phyloP scores from a whole-genome alignment of 176 grass and related monocot genomes.

The Eragrostis curvula region DNA sequence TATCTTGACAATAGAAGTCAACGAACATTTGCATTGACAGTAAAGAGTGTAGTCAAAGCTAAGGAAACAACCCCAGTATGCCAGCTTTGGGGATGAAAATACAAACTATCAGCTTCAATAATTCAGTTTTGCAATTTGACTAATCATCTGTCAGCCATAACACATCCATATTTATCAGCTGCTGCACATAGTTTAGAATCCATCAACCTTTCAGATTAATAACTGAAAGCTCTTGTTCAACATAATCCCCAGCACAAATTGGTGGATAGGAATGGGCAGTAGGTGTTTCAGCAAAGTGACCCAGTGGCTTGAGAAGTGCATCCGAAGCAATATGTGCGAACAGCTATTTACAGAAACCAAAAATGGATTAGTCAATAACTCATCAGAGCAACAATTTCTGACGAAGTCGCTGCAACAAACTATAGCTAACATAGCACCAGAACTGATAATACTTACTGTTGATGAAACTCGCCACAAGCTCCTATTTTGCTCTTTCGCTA shows the following conservation, averaged over 20 bases:
- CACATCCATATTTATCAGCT: background rate
- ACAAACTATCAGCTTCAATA: background rate
- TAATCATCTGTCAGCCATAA: conserved; percentile 7
- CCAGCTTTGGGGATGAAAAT: conserved; percentile 7
- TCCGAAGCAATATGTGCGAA: conserved; percentile 95
- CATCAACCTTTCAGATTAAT: conserved; percentile 89
- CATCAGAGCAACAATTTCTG: background rate
- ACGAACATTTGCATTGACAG: conserved; percentile 12
- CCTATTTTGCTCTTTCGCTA: conserved; percentile 66
- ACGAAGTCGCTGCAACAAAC: background rate
- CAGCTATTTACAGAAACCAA: conserved; percentile 52
- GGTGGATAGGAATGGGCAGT: conserved; percentile 61
- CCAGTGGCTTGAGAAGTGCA: conserved; percentile 78
- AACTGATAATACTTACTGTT: conserved; percentile 55
- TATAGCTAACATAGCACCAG: background rate
- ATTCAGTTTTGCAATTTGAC: background rate
- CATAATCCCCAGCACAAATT: conserved; percentile 71
- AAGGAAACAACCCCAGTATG: background rate
- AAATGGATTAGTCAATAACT: background rate
- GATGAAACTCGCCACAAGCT: conserved; percentile 95
- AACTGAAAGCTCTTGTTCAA: conserved; percentile 82
- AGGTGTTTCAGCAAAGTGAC: conserved; percentile 61
- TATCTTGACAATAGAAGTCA: conserved; percentile 6
- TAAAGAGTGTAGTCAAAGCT: background rate
- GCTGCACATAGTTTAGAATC: conserved; percentile 39